Evolutionary conservation across 148 eudicot species (phyloP).

Genomic region (Diospyros lotus): DNA sequence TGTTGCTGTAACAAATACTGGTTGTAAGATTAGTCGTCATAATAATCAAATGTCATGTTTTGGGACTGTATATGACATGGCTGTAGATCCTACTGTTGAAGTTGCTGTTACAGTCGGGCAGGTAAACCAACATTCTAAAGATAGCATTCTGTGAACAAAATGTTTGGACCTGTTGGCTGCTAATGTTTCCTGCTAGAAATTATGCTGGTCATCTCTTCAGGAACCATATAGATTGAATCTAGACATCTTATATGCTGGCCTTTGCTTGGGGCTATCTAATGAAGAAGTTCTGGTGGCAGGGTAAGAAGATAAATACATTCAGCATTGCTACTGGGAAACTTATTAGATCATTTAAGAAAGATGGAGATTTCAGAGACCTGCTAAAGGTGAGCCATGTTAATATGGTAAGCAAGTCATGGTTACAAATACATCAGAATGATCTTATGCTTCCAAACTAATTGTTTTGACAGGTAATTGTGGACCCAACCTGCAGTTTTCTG

Average conservation of each 20-base stretch:
- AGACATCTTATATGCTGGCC: neutral
- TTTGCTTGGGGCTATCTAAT: conserved; percentile 9
- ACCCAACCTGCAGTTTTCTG: conserved; percentile 54
- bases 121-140: conserved; percentile 21
- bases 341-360: conserved; percentile 35
- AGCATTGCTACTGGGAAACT: conserved; percentile 38
- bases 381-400: conserved; percentile 31
- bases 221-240: neutral
- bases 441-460: conserved; percentile 11
- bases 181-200: neutral
- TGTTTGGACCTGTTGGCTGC: neutral
- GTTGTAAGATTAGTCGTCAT: conserved; percentile 20
- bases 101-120: conserved; percentile 42
- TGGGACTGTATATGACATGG: conserved; percentile 38
- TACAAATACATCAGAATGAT: conserved; percentile 13
- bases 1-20: conserved; percentile 19
- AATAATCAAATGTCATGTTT: conserved; percentile 20
- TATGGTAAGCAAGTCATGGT: conserved; percentile 5
- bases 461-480: conserved; percentile 37
- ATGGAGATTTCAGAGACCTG: conserved; percentile 41
- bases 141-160: neutral
- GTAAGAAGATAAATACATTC: conserved; percentile 45
- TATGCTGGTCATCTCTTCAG: neutral
- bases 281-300: conserved; percentile 26
- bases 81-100: conserved; percentile 30